Evolutionary conservation across 176 grass and related monocot genomes (phyloP), one percentile per base, ranked within the genome.

Genomic region (Tuctoria greenei): DNA sequence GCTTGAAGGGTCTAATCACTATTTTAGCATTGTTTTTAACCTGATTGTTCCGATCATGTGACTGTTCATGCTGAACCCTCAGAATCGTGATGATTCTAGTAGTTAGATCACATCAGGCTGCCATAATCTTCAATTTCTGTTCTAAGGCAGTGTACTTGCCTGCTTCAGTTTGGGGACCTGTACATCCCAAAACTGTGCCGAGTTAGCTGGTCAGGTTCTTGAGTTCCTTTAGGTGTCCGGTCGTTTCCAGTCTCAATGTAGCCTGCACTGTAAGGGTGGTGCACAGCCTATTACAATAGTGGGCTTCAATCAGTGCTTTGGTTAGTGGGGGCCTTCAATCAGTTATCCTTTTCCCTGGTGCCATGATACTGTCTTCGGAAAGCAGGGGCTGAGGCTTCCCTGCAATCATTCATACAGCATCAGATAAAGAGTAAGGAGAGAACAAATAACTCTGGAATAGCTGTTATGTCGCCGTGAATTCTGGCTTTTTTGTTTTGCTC

Each of bases 361-460:
- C 51, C 73, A 82, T 87, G 59, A 87, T 82, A n/a, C 23, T 87
- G 85, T 83, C 85, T 18, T 60, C 37, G 60, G 44, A 87, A 67
- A 80, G 65, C 62, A 57, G 73, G 57, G 2, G 24, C n/a, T 61
- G 52, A 67, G 67, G 74, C 68, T 83, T 87, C 74, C 61, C 40
- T 11, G 78, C 74, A 72, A 87, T 87, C 85, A 87, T 87, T 67
- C 67, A 61, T 59, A 17, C 59, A 83, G 62, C 67, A 72, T 67
- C 50, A 67, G 63, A 37, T 39, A 46, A 75, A 65, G 38, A 28
- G 47, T 31, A 60, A 15, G 20, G 10, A 35, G 26, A 54, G 36
- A 21, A 56, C 8, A 64, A 23, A 40, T 20, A 41, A 44, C 44
- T 6, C n/a, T 15, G 23, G 35, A 67, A 51, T 49, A 42, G 39